A percentile compares a stretch with the other conserved stretches of the same genome.
These are phyloP conservation scores for Fusarium odoratissimum DNA, from an alignment of 2,329 filamentous ascomycete species.

Conservation along the genomic window DNA sequence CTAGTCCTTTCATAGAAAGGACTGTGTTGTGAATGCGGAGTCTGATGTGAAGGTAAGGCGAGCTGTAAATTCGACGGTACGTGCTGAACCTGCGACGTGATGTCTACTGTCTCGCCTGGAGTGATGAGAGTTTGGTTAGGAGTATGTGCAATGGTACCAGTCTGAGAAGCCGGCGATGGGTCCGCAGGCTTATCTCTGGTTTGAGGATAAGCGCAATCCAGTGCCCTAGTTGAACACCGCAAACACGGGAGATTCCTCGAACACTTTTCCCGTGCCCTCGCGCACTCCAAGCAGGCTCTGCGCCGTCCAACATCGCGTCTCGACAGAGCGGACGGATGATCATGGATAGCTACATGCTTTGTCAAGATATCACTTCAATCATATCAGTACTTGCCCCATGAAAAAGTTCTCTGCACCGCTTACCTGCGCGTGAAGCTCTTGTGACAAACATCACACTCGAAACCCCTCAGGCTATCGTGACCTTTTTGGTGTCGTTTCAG, in stretches of 20 bases:
- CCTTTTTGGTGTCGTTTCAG: constrained; percentile 34
- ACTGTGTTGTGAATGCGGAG: background rate
- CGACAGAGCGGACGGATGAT: background rate
- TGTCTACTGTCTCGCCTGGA: background rate
- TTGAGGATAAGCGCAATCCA: constrained; percentile 19
- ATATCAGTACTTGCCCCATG: accelerated
- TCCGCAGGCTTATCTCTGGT: accelerated
- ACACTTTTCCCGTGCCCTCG: constrained; percentile 32
- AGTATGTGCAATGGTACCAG: background rate
- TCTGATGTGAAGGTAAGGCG: background rate
- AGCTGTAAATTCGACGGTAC: background rate
- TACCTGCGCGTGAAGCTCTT: constrained; percentile 38
- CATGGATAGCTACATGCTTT: constrained; percentile 4
- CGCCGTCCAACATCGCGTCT: background rate
- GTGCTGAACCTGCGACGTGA: background rate
- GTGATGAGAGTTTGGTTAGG: background rate
- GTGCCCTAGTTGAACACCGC: constrained; percentile 13
- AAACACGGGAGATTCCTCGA: constrained; percentile 19
- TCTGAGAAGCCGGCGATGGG: background rate
- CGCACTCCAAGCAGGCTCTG: constrained; percentile 31
- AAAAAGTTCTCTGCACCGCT: accelerated
- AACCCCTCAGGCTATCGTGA: constrained; percentile 19
- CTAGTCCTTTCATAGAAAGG: background rate
- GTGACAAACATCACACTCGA: constrained; percentile 27
- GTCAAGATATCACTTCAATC: background rate